Conservation (phyloP, 192 early-diverging fungal genomes). For the Funneliformis geosporum region DNA sequence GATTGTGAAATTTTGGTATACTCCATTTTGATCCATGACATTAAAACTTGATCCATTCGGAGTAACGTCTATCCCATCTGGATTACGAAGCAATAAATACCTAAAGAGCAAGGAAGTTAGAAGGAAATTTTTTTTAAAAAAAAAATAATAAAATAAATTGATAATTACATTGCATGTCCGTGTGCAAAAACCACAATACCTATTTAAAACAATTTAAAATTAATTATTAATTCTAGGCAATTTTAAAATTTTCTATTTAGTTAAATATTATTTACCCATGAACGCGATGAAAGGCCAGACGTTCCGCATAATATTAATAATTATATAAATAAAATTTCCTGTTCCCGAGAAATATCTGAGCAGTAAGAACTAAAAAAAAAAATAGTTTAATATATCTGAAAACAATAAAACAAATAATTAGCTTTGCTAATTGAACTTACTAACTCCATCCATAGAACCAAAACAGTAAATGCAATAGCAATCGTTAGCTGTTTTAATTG, state of each 20-base stretch:
- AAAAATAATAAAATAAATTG: background rate
- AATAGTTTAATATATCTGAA: background rate
- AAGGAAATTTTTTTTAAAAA: background rate
- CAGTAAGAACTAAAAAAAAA: background rate
- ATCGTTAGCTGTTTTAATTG: background rate
- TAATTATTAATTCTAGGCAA: too few relatives aligned
- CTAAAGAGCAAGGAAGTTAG: background rate
- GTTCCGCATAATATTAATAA: constrained; percentile 4
- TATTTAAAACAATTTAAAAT: background rate
- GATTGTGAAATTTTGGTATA: background rate
- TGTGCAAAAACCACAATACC: constrained; percentile 6
- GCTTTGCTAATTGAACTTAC: background rate
- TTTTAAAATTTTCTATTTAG: background rate
- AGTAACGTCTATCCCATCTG: background rate
- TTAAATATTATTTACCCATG: background rate
- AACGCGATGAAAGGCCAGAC: constrained; percentile 12
- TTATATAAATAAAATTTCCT: constrained; percentile 20
- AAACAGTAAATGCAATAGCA: background rate
- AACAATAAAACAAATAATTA: background rate
- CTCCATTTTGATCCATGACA: background rate
- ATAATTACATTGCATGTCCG: constrained; percentile 19
- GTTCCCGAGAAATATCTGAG: constrained; percentile 1
- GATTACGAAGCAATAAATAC: background rate
- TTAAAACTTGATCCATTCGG: background rate
- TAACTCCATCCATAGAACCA: background rate